Conservation (phyloP, 2,329 filamentous ascomycete species). For the Epichloe festucae region DNA sequence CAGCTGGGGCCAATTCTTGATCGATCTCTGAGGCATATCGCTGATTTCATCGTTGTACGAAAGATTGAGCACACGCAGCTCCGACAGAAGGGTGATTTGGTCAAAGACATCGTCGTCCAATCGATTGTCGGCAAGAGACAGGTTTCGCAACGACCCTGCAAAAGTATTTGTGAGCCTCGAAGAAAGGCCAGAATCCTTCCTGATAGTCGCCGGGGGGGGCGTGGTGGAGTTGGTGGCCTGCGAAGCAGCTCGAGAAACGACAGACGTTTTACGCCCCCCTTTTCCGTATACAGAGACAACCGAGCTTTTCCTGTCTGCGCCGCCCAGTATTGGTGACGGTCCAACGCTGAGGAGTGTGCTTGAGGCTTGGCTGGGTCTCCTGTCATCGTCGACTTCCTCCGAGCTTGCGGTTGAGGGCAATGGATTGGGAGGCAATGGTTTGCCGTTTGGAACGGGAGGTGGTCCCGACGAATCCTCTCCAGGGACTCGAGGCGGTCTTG, state of each 20-base stretch:
- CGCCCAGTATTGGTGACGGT: conserved; percentile 51
- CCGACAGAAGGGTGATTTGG: conserved; percentile 68
- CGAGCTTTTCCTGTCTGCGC: conserved; percentile 62
- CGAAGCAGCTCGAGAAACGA: conserved; percentile 52
- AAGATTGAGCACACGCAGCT: conserved; percentile 79
- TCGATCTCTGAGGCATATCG: conserved; percentile 78
- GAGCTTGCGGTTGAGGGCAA: conserved; percentile 54
- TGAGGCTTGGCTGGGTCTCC: conserved; percentile 77
- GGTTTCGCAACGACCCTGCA: conserved; percentile 67
- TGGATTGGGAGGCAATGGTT: conserved; percentile 27
- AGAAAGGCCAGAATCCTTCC: conserved; percentile 85
- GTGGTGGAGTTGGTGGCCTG: conserved; percentile 31
- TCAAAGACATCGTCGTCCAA: conserved; percentile 93
- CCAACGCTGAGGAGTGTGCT: conserved; percentile 63
- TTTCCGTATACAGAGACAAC: conserved; percentile 70
- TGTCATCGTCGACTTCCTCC: conserved; percentile 58
- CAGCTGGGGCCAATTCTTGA: conserved; percentile 81
- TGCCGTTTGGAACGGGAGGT: conserved; percentile 24
- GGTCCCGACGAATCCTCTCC: conserved; percentile 30
- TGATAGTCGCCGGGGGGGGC: conserved; percentile 38
- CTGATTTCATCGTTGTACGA: conserved; percentile 84
- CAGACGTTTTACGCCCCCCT: conserved; percentile 72
- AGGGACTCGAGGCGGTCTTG: conserved; percentile 50
- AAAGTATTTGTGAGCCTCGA: conserved; percentile 75
- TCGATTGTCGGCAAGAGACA: conserved; percentile 87